Conservation (phyloP, 805 yeast genomes). For the Kodamaea hsintzibuensis region DNA sequence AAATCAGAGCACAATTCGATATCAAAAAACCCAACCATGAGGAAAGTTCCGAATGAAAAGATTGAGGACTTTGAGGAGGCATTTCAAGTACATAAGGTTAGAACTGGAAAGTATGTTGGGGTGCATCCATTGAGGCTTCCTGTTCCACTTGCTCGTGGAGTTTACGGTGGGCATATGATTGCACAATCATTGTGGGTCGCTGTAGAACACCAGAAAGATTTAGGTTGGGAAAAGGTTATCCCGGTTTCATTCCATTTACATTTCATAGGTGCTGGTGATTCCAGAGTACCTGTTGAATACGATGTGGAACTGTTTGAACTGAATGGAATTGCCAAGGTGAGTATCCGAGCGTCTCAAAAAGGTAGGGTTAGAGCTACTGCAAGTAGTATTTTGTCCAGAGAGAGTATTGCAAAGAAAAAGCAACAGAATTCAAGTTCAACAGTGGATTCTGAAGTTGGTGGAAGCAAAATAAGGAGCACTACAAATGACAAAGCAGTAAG, state of each 20-base stretch:
- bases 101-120: constrained; percentile 31
- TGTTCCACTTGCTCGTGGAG: constrained; percentile 54
- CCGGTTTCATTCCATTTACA: constrained; percentile 67
- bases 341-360: constrained; percentile 56
- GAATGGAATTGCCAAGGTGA: constrained; percentile 53
- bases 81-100: constrained; percentile 25
- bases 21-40: background rate
- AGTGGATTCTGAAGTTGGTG: no score
- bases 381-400: constrained; percentile 42
- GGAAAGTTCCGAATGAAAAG: background rate
- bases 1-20: background rate
- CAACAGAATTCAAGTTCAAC: no score
- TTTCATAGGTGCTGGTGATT: constrained; percentile 57
- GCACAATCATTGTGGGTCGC: constrained; percentile 68
- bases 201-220: constrained; percentile 40
- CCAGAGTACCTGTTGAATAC: constrained; percentile 48
- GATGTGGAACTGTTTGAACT: constrained; percentile 53
- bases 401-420: constrained; percentile 15
- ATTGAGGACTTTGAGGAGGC: constrained; percentile 33
- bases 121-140: constrained; percentile 37
- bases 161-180: constrained; percentile 69
- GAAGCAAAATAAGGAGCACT: background rate
- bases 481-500: background rate
- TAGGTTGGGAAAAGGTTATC: constrained; percentile 25
- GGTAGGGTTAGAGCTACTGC: constrained; percentile 53